These are phyloP conservation scores for Rauvolfia tetraphylla DNA, from an alignment of 257 asterid species.

Conservation along the genomic window DNA sequence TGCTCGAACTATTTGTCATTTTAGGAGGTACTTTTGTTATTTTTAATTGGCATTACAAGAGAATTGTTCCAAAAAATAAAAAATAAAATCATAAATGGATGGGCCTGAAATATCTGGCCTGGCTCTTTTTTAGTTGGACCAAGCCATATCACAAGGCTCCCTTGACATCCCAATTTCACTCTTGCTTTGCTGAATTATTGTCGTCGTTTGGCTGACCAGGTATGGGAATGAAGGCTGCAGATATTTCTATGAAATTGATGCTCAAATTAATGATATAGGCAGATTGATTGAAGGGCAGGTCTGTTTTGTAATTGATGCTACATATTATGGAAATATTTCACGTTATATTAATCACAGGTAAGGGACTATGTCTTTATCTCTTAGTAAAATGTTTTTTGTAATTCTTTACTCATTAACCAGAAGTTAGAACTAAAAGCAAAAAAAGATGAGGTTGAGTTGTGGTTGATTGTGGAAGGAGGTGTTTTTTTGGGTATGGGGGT, in stretches of 20 bases:
- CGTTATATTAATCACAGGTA: conserved; percentile 98
- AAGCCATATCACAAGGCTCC: not conserved
- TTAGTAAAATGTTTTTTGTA: not conserved
- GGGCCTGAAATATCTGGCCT: no score
- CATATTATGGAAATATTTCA: conserved; percentile 84
- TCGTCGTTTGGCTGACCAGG: conserved; percentile 44
- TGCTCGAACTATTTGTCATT: no score
- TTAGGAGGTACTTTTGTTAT: no score
- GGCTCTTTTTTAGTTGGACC: not conserved
- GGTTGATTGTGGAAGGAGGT: not conserved
- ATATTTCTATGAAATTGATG: conserved; percentile 68
- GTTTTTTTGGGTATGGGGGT: no score
- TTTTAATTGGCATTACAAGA: not conserved
- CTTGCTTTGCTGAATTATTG: not conserved
- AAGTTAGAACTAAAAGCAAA: not conserved
- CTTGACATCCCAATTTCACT: not conserved
- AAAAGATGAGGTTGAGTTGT: not conserved
- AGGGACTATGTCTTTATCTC: conserved; percentile 16
- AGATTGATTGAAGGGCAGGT: conserved; percentile 77
- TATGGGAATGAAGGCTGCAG: conserved; percentile 53
- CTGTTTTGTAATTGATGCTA: conserved; percentile 76
- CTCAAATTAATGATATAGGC: conserved; percentile 73
- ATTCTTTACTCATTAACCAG: not conserved
- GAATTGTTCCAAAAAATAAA: no score
- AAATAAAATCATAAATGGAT: no score